Percentiles rank a stretch among this genome's conserved stretches.
phyloP scores from a whole-genome alignment of 2,329 filamentous ascomycete genomes.

The Basipetospora sp. region DNA sequence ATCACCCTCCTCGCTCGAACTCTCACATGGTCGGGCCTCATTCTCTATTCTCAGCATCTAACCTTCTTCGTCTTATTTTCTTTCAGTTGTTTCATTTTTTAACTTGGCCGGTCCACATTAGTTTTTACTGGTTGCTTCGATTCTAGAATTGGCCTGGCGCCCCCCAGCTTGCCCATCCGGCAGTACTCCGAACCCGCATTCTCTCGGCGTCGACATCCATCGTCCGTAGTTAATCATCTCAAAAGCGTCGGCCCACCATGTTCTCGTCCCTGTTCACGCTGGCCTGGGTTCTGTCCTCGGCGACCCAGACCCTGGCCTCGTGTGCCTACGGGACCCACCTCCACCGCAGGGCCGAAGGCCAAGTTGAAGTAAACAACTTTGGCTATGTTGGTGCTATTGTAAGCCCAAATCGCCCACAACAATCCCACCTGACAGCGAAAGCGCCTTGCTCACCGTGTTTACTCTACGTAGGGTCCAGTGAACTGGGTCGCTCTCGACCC shows the following conservation, averaged over 20 bases:
- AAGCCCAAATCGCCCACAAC: slow-evolving; percentile 7
- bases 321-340: slow-evolving; percentile 26
- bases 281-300: slow-evolving; percentile 13
- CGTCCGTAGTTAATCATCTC: not conserved
- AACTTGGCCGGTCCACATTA: too few species aligned
- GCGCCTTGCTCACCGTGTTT: too few species aligned
- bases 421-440: not conserved
- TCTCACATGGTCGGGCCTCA: too few species aligned
- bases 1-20: too few species aligned
- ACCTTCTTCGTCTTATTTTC: too few species aligned
- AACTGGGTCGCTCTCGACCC: slow-evolving; percentile 34
- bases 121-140: too few species aligned
- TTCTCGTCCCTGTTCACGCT: not conserved
- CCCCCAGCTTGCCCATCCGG: not conserved
- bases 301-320: slow-evolving; percentile 18
- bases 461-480: slow-evolving; percentile 26
- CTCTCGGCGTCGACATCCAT: not conserved
- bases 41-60: too few species aligned
- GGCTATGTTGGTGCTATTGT: slow-evolving; percentile 23
- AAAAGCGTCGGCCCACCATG: slow-evolving; percentile 1
- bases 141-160: too few species aligned
- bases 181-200: not conserved
- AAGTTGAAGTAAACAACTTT: slow-evolving; percentile 21
- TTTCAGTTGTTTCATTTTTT: too few species aligned
- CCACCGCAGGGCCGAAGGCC: slow-evolving; percentile 17